These are phyloP conservation scores for Penicillium olsonii DNA, from an alignment of 2,329 filamentous ascomycete genomes.

Conservation along the genomic window DNA sequence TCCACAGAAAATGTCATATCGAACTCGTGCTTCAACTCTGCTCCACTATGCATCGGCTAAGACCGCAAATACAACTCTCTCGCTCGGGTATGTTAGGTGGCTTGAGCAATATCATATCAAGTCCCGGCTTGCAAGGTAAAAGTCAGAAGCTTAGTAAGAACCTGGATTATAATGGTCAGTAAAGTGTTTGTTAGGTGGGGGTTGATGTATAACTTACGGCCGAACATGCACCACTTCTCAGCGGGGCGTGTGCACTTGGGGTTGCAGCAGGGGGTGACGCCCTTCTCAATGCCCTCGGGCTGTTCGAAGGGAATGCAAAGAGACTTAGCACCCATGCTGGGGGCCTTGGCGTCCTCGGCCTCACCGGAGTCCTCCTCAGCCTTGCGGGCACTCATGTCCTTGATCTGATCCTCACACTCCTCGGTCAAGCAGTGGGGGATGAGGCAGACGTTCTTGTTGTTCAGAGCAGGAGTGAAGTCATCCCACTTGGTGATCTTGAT, in stretches of 20 bases:
- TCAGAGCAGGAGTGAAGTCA: conserved; percentile 85
- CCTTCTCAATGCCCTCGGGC: conserved; percentile 74
- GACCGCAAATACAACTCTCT: neutral
- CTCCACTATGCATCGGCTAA: conserved; percentile 1
- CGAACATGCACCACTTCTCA: conserved; percentile 91
- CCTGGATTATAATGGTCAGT: conserved; percentile 2
- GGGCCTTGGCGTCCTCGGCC: conserved; percentile 70
- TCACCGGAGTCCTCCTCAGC: conserved; percentile 63
- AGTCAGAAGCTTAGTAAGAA: conserved; percentile 5
- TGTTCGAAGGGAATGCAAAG: conserved; percentile 83
- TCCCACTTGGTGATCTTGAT: conserved; percentile 83
- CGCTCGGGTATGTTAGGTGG: neutral
- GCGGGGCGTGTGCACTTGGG: conserved; percentile 77
- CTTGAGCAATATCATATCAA: neutral
- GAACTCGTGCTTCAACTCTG: neutral
- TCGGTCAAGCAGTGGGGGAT: conserved; percentile 85
- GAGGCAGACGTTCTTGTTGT: conserved; percentile 87
- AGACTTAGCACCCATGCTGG: conserved; percentile 75
- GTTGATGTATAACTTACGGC: conserved; percentile 58
- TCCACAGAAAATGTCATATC: conserved; percentile 5
- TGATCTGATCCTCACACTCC: conserved; percentile 91
- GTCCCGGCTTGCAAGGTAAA: neutral
- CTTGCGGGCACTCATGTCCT: conserved; percentile 82
- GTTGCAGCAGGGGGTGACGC: conserved; percentile 88
- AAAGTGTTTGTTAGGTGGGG: conserved; percentile 8